These are phyloP conservation scores for Nannochloris sp. DNA, from an alignment of 139 green algal species.

Conservation along the genomic window DNA sequence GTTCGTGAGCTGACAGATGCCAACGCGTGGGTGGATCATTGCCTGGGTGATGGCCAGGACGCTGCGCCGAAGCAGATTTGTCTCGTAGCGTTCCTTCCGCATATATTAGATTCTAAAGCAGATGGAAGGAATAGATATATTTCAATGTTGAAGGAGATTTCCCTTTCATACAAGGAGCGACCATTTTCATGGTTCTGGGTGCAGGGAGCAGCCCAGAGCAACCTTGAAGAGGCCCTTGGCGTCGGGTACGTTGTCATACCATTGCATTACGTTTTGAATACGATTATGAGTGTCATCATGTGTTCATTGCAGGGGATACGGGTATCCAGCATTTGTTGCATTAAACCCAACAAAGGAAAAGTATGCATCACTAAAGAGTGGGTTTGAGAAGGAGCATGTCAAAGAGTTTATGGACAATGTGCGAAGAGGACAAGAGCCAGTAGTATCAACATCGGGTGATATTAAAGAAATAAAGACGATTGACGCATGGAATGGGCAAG, in stretches of 20 bases:
- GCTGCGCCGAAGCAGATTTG: conserved; percentile 56
- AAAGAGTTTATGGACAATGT: conserved; percentile 48
- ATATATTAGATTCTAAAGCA: conserved; percentile 82
- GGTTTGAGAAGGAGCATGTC: conserved; percentile 40
- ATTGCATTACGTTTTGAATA: conserved; percentile 16
- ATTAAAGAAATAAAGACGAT: conserved; percentile 9
- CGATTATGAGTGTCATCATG: neutral
- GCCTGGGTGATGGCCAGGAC: conserved; percentile 33
- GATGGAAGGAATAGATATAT: conserved; percentile 58
- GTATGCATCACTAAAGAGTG: conserved; percentile 24
- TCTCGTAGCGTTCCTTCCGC: conserved; percentile 78
- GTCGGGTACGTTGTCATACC: conserved; percentile 39
- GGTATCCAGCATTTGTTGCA: conserved; percentile 69
- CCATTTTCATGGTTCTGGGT: conserved; percentile 74
- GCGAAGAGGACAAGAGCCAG: conserved; percentile 23
- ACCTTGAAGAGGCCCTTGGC: conserved; percentile 62
- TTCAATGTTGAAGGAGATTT: conserved; percentile 47
- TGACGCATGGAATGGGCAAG: conserved; percentile 69
- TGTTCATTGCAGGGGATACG: conserved; percentile 22
- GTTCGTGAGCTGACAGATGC: conserved; percentile 57
- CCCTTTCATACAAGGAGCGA: conserved; percentile 58
- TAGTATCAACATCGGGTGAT: conserved; percentile 24
- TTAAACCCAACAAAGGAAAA: conserved; percentile 48
- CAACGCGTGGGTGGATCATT: conserved; percentile 49
- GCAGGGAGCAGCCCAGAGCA: conserved; percentile 50